Base-by-base conservation (phyloP, 1,139 yeast species). In the Scheffersomyces illinoinensis region DNA sequence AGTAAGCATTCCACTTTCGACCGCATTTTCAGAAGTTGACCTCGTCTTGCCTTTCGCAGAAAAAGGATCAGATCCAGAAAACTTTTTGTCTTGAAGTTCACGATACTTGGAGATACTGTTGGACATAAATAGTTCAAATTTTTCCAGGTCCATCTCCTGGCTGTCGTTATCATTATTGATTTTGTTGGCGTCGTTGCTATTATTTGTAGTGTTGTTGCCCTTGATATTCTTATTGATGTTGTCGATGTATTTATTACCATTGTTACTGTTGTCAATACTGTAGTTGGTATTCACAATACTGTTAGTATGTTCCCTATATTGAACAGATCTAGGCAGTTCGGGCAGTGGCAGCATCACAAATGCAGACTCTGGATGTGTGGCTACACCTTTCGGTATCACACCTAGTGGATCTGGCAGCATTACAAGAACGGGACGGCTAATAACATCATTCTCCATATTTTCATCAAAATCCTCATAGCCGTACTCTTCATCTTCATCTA, bases 81-180 rank as follows among this genome's bases (percentile, higher is more conserved):
- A 65, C 54, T 67, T 66, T 47, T 65, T 62, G n/a, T 63, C 60
- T 58, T 76, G 79, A 7, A 62, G 62, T 47, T 69, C 63, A 51
- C 84, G 64, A 64, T 77, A 79, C 54, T 73, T 76, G 46, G 69
- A 64, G 47, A 80, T 76, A 43, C 76, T 71, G 8, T 65, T 56
- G 2, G 77, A 64, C 73, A 80, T 76, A 65, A 79, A 78, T 23
- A 59, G 53, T 59, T 78, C 84, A 59, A 79, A 78, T 18, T 71
- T 71, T 7, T 68, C 71, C 4, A 71, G 68, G 53, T 68, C 68
- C 71, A 72, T 67, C 21, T 52, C 54, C 26, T 50, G 33, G 17
- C 21, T 23, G 48, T 55, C 23, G 23, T 17, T 20, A n/a, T 47
- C 43, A n/a, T 21, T 5, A n/a, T 4, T 24, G n/a, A 47, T n/a